Evolutionary conservation across 331 rosid genomes (phyloP), one percentile per base, ranked within the genome.

Genomic region (Erythrophleum ivorense): DNA sequence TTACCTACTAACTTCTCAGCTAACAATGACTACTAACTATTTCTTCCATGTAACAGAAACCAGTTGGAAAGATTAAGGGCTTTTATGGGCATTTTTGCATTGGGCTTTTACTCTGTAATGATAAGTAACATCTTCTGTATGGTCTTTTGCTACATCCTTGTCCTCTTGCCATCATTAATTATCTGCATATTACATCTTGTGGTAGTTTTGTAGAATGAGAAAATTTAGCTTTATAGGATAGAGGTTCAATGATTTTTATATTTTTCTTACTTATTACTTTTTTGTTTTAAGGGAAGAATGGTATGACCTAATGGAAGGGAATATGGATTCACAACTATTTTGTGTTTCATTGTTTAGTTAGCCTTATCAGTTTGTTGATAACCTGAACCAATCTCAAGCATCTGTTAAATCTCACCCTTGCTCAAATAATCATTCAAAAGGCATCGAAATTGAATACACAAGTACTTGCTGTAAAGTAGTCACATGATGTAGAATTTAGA

Each of bases 51-150:
- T 7, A 43, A 7, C 46, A 43, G 52, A 68, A 68, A 49, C 38
- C 6, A 48, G 12, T 29, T 67, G 49, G 73, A 49, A 41, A 68
- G 33, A 41, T n/a, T 24, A 49, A 24, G 43, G 12, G 43, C 43
- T 41, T 41, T 43, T 68, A 52, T 62, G 41, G 13, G 67, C 45
- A 64, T 64, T 64, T 64, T 64, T 64, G n/a, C 71, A 12, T 16
- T 15, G 49, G 71, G 0, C 71, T 33, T 15, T 33, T 34, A 13
- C 15, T 11, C 67, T 18, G 11, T 10, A 60, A 9, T 10, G 16
- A 29, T 63, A 31, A 34, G 65, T 21, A 64, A 15, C 46, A 34
- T 64, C 43, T 33, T 64, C n/a, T 64, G 70, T 64, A 5, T 15
- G n/a, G 70, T 6, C 46, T 64, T 64, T 64, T 64, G 8, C 18